Conservation (phyloP, 495 filamentous ascomycete genomes). For the Poronia punctata region DNA sequence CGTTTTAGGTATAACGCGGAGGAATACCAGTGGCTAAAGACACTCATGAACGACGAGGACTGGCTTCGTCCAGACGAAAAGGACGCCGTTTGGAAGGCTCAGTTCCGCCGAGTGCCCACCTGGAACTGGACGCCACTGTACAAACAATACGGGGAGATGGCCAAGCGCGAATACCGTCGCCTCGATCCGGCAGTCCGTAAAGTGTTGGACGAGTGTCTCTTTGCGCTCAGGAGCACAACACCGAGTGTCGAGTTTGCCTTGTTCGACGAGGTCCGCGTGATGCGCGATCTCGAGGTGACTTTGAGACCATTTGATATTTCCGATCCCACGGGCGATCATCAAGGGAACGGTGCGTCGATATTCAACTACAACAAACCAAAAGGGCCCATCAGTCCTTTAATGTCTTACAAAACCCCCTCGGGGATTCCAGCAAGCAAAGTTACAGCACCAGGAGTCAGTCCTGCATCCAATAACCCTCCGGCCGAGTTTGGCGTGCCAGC, state of each 20-base stretch:
- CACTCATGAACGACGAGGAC: background rate
- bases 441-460: too few species aligned
- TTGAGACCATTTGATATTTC: too few species aligned
- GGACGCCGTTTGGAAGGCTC: slow-evolving; percentile 10
- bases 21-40: background rate
- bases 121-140: slow-evolving; percentile 9
- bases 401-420: too few species aligned
- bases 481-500: too few species aligned
- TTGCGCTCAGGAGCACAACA: background rate
- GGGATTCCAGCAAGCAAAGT: too few species aligned
- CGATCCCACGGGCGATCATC: too few species aligned
- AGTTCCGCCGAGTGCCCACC: slow-evolving; percentile 14
- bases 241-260: background rate
- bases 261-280: background rate
- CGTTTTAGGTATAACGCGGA: background rate
- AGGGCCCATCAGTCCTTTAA: too few species aligned
- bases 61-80: background rate
- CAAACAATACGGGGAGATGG: slow-evolving; percentile 9
- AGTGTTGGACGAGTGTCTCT: slow-evolving; percentile 13
- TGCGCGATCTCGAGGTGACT: too few species aligned
- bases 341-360: too few species aligned
- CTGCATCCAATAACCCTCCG: too few species aligned
- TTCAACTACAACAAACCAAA: too few species aligned
- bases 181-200: slow-evolving; percentile 12
- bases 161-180: slow-evolving; percentile 7